Conservation (phyloP, 148 eudicot species). For the Camellia sinensis region DNA sequence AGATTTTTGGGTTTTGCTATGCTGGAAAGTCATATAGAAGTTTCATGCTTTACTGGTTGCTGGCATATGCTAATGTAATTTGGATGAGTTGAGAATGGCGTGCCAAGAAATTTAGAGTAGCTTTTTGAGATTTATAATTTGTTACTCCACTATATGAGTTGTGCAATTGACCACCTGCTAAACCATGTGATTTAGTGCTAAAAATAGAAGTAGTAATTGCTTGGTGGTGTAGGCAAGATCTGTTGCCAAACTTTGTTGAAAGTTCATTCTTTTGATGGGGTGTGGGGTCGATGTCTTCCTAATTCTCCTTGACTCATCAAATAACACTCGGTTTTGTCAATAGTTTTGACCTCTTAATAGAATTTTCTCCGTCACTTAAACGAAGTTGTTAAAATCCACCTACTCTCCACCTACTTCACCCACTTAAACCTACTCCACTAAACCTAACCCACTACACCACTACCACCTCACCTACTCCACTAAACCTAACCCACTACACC, state of each 20-base stretch:
- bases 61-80: not conserved
- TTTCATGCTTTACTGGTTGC: slow-evolving; percentile 3
- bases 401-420: too few relatives aligned
- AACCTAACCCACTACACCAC: too few relatives aligned
- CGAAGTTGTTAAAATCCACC: too few relatives aligned
- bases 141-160: not conserved
- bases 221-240: not conserved
- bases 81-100: too few relatives aligned
- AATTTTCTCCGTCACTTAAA: not conserved
- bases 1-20: not conserved
- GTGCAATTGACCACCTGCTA: not conserved
- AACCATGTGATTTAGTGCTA: not conserved
- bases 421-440: too few relatives aligned
- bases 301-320: not conserved
- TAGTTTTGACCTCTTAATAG: not conserved
- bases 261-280: not conserved
- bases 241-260: not conserved
- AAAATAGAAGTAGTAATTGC: not conserved
- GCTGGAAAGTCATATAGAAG: not conserved
- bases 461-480: too few relatives aligned
- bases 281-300: not conserved
- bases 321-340: not conserved
- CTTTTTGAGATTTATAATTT: not conserved
- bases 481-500: too few relatives aligned
- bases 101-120: not conserved